phyloP scores from a whole-genome alignment of 495 filamentous ascomycete species.

The Cudoniella acicularis region DNA sequence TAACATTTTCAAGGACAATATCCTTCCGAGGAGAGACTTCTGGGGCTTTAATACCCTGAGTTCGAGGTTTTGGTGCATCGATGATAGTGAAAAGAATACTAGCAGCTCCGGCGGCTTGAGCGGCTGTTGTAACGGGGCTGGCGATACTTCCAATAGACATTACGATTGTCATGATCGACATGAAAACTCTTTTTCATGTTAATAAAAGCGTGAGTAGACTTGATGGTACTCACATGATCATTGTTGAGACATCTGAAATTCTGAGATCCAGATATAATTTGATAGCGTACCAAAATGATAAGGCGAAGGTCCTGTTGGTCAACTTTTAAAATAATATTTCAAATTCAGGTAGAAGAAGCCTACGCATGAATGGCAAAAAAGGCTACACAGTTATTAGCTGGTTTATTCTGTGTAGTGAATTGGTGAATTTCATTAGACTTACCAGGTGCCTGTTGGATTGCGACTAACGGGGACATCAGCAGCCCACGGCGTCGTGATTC shows the following conservation, averaged over 20 bases:
- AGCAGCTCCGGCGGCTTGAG: conserved; percentile 49
- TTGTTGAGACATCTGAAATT: conserved; percentile 38
- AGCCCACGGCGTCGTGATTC: conserved; percentile 50
- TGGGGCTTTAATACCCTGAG: conserved; percentile 36
- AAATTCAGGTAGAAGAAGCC: neutral
- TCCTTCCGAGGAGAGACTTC: conserved; percentile 42
- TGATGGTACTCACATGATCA: conserved; percentile 31
- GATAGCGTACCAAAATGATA: conserved; percentile 50
- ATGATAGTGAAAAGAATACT: conserved; percentile 52
- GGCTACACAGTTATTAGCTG: neutral
- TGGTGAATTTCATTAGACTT: conserved; percentile 9
- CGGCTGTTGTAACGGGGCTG: conserved; percentile 43
- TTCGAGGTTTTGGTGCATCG: conserved; percentile 44
- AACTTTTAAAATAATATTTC: neutral
- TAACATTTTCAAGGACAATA: conserved; percentile 55
- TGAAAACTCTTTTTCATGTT: conserved; percentile 39
- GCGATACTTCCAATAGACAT: conserved; percentile 48
- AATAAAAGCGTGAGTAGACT: neutral
- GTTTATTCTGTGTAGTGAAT: neutral
- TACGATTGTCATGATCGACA: conserved; percentile 53
- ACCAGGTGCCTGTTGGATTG: conserved; percentile 29
- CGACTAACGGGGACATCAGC: conserved; percentile 25
- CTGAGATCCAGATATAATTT: conserved; percentile 36
- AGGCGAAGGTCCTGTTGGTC: conserved; percentile 26
- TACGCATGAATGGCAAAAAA: conserved; percentile 18